phyloP scores from a whole-genome alignment of 225 moss, liverwort and hornwort genomes.

The Antitrichia curtipendula region DNA sequence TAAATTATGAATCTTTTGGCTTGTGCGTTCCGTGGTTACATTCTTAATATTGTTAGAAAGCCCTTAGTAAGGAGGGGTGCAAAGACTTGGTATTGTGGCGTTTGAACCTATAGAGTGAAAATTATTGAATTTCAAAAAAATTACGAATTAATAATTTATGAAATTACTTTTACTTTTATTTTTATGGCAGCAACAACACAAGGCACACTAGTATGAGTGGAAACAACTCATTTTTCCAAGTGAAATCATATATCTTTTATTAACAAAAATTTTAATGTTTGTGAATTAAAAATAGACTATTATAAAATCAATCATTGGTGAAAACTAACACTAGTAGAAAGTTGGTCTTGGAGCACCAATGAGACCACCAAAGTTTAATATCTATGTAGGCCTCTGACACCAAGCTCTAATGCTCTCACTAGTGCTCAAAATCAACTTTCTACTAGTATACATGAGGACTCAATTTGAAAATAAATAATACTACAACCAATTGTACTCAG shows the following conservation, averaged over 20 bases:
- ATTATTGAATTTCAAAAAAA: no score
- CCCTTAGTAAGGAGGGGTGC: no score
- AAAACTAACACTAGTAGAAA: background rate
- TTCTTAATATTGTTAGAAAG: no score
- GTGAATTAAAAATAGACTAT: background rate
- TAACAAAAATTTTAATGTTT: background rate
- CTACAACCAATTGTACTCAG: no score
- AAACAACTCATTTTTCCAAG: background rate
- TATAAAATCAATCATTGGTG: background rate
- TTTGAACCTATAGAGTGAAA: no score
- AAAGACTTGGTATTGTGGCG: no score
- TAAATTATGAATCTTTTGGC: no score
- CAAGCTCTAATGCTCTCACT: background rate
- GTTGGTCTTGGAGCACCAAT: background rate
- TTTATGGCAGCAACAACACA: no score
- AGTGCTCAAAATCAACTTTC: rapidly evolving
- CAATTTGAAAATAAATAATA: background rate
- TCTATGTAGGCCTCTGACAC: rapidly evolving
- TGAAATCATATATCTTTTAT: background rate
- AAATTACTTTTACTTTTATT: no score
- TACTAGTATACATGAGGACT: background rate
- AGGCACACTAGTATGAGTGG: background rate
- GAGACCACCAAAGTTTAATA: background rate
- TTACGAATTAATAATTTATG: no score
- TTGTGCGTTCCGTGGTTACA: no score